Base-by-base conservation (phyloP, 148 eudicot genomes). In the Amaranthus palmeri region DNA sequence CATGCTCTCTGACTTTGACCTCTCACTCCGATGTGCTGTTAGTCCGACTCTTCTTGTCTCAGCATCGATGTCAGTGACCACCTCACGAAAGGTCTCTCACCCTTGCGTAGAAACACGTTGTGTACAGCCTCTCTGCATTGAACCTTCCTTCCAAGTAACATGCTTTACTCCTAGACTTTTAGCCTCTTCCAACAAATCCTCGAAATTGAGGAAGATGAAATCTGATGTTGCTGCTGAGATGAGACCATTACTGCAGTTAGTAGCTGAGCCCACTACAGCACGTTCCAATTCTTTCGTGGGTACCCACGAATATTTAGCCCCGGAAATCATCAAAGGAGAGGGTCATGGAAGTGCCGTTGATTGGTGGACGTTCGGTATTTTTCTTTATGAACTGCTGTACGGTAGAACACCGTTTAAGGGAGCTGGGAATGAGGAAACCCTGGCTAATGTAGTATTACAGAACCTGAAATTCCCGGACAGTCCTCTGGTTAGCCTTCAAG, bases 341-440 rank as follows among this genome's bases (percentile, higher is more conserved):
- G 98, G 98, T 55, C 98, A 93, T 65, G 98, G 98, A 25, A 93
- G 98, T 73, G 97, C 97, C 0, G 98, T 93, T 15, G 98, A 93
- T 76, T 93, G 98, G 98, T 93, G 98, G 98, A 91, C 98, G 40
- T 85, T 87, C 3, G 98, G 98, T 40, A 89, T 93, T 74, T 93
- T 93, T 75, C 69, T 93, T 17, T 89, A 91, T 36, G 98, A 93
- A 77, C 77, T 93, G 13, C 71, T 93, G 67, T 89, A 91, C 46
- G 98, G 98, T 2, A 93, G 87, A 80, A 93, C 98, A 3, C 98
- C 98, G 4, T 93, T 93, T 61, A 93, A 91, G 76, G 98, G 98
- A 45, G 89, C 98, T 0, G 96, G 92, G 0, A 93, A 89, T 54
- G 78, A 97, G 17, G 96, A 92, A 15, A 93, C 98, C 41, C 88